Conservation (phyloP, 2,329 filamentous ascomycete genomes). For the Myriosclerotinia duriaeana region DNA sequence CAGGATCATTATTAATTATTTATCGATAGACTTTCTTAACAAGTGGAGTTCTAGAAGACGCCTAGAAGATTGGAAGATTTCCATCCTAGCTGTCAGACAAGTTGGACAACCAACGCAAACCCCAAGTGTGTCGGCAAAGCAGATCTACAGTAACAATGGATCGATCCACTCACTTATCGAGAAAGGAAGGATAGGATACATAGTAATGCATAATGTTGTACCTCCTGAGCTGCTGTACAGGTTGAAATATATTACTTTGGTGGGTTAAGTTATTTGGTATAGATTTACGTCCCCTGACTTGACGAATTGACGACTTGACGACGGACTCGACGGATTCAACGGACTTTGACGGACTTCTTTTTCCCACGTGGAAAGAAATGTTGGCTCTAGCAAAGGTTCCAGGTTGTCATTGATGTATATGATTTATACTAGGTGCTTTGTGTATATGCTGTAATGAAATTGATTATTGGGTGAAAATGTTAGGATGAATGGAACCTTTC, state of each 20-base stretch:
- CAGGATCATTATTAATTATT: conserved; percentile 2
- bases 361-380: neutral
- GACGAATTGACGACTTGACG: no score
- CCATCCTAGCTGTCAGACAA: neutral
- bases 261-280: neutral
- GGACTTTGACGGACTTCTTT: no score
- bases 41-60: conserved; percentile 17
- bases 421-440: neutral
- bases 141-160: neutral
- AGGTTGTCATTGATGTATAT: neutral
- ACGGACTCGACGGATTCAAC: no score
- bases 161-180: conserved; percentile 9
- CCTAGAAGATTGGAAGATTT: conserved; percentile 10
- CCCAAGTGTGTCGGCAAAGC: neutral
- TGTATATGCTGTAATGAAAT: neutral
- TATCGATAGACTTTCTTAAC: neutral
- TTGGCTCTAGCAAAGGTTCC: neutral
- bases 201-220: conserved; percentile 11
- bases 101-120: neutral
- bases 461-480: neutral
- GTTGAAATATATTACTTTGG: neutral
- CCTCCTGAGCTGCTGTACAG: conserved; percentile 19
- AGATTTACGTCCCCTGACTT: neutral
- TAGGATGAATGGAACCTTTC: no score
- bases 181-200: neutral